Conservation (phyloP, 1,139 yeast species). For the Zygoascus meyerae region DNA sequence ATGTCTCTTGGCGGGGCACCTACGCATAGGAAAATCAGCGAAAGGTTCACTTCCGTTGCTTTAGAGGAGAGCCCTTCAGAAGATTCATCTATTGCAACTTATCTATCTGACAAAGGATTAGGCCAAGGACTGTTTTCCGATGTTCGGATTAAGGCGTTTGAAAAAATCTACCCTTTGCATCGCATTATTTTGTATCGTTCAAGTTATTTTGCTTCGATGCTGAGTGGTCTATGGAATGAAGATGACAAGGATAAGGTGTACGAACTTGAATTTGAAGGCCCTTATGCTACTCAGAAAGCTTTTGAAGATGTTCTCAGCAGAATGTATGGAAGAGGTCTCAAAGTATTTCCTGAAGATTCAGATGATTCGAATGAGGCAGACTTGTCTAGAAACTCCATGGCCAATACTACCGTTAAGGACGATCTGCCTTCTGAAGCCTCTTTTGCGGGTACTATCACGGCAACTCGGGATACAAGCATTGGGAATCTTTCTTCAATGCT, state of each 20-base stretch:
- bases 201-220: slow-evolving; percentile 43
- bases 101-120: slow-evolving; percentile 5
- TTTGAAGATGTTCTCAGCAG: slow-evolving; percentile 43
- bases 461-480: neutral
- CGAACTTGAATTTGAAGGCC: slow-evolving; percentile 37
- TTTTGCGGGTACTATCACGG: neutral
- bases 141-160: slow-evolving; percentile 43
- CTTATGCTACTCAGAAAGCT: slow-evolving; percentile 39
- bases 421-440: neutral
- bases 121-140: slow-evolving; percentile 43
- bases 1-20: slow-evolving; percentile 5
- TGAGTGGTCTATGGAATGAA: slow-evolving; percentile 40
- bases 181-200: slow-evolving; percentile 42
- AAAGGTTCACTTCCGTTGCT: slow-evolving; percentile 4
- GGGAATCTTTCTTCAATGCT: neutral
- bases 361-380: slow-evolving; percentile 3
- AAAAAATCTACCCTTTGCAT: slow-evolving; percentile 40
- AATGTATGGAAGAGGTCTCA: slow-evolving; percentile 39
- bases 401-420: slow-evolving; percentile 2
- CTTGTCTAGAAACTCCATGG: neutral
- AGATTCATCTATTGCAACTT: slow-evolving; percentile 2
- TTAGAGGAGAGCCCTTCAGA: slow-evolving; percentile 3
- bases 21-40: slow-evolving; percentile 1
- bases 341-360: slow-evolving; percentile 1
- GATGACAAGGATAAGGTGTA: slow-evolving; percentile 16